Base-by-base conservation (phyloP, 495 filamentous ascomycete genomes). In the Aspergillus kassunensis region DNA sequence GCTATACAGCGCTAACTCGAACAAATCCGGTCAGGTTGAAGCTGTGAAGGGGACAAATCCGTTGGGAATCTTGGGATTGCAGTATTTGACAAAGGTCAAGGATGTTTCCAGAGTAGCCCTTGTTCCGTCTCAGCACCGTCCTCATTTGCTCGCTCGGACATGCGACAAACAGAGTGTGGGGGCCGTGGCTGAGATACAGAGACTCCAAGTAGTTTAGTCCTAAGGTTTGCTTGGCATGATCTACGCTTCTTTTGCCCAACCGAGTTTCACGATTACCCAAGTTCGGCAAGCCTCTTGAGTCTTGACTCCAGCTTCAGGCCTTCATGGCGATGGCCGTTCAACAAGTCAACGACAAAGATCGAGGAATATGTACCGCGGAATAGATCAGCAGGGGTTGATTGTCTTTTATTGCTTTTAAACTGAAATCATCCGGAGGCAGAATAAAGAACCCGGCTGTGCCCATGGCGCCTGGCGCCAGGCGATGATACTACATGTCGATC, bases 161-260 rank as follows among this genome's bases (percentile, higher is more conserved):
- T 34, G 30, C 18, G 9, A 46, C 27, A 45, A 25, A 30, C 27
- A 51, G 48, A 24, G 47, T 41, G 35, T 47, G 49, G 51, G 54
- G 54, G 15, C 10, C 11, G 44, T 27, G 16, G 30, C 35, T 27
- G 35, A 49, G 36, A 41, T 44, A 35, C 27, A 36, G 12, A 10
- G 18, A 11, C 27, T 11, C 21, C 39, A 45, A 6, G 43, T 3
- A 40, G 11, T 9, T 11, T 40, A 19, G 18, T n/a, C 11, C n/a
- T 2, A 7, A 13, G 8, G 13, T 40, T 35, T 15, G 18, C 55
- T 63, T 53, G 39, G 53, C 56, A 37, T 23, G 61, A 54, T 65
- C 61, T 35, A 42, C 62, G 42, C 35, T 40, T 47, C 43, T 46
- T 57, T 59, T 60, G 53, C 61, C 54, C 51, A 60, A 60, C 41